These are phyloP conservation scores for Lanmaoa rubissima DNA, from an alignment of 768 basidiomycete species.

Conservation along the genomic window DNA sequence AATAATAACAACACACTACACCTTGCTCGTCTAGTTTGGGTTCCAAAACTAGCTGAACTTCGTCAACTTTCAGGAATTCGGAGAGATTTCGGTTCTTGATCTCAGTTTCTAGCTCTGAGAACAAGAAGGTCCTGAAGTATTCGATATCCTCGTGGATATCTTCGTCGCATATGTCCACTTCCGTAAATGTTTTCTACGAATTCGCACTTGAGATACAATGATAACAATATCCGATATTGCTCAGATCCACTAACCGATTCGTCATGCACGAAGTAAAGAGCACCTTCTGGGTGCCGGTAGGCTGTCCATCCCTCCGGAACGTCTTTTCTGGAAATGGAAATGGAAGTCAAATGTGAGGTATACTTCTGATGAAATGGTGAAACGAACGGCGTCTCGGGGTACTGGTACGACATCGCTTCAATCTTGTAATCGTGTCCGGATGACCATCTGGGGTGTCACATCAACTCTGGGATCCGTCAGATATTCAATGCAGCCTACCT, in stretches of 20 bases:
- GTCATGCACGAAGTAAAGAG: conserved; percentile 53
- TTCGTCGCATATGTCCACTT: conserved; percentile 48
- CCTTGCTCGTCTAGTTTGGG: conserved; percentile 24
- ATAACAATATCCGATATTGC: not conserved
- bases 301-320: conserved; percentile 43
- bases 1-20: conserved; percentile 45
- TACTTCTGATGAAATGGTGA: not conserved
- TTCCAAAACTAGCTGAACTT: conserved; percentile 48
- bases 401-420: conserved; percentile 17
- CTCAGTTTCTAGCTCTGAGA: conserved; percentile 19
- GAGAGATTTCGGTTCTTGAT: conserved; percentile 15
- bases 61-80: conserved; percentile 24
- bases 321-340: conserved; percentile 12
- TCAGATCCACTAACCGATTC: conserved; percentile 37
- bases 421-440: conserved; percentile 4
- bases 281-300: conserved; percentile 59
- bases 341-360: not conserved
- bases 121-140: conserved; percentile 27
- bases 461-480: not conserved
- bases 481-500: conserved; percentile 6
- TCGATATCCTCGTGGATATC: conserved; percentile 34
- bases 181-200: conserved; percentile 53
- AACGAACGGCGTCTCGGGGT: conserved; percentile 22
- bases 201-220: not conserved
- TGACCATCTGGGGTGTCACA: conserved; percentile 1